Evolutionary conservation across 164 flowering plant genomes (phyloP), one percentile per base, ranked within the genome.

Genomic region (Sedum album): DNA sequence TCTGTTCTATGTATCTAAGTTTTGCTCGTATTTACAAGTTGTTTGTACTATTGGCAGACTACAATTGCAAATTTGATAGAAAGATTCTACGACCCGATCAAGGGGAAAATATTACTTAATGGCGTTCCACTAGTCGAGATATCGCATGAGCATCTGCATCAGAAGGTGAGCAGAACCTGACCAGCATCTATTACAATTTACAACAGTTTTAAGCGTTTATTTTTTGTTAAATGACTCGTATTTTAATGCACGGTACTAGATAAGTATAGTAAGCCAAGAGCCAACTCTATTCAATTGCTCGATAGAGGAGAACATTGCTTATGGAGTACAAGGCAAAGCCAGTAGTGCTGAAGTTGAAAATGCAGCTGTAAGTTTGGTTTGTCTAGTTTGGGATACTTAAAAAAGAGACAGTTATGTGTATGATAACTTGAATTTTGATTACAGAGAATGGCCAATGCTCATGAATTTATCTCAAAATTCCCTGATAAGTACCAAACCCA

Each of bases 381-480:
- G 48, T 31, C 35, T 23, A 36, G 28, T 35, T 21, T 65, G 26
- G 42, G 30, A 21, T 41, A 7, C 28, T 26, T 20, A n/a, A n/a
- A n/a, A n/a, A 9, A 18, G 8, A 35, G 26, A 41, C 39, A 25
- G 38, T 7, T 46, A 21, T 18, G 20, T 20, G 9, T 33, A 7
- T 39, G 53, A 15, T 53, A 18, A 25, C 3, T 6, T 65, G 28
- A 15, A 48, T 49, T 31, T 41, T 69, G 70, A 49, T 33, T 79
- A 77, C 93, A 95, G 99, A 89, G 79, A 84, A 88, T 92, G 98
- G 99, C 99, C 11, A 95, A 95, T 79, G 99, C 97, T 4, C 95
- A 95, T 73, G 98, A 90, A 4, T 95, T 95, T 72, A 78, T 95
- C 68, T 80, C 85, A 49, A 89, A 80, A 25, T 95, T 95, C 71